A percentile compares a stretch with the other conserved stretches of the same genome.
phyloP scores from a whole-genome alignment of 208 protist genomes.

The Trichomonas gallinae region DNA sequence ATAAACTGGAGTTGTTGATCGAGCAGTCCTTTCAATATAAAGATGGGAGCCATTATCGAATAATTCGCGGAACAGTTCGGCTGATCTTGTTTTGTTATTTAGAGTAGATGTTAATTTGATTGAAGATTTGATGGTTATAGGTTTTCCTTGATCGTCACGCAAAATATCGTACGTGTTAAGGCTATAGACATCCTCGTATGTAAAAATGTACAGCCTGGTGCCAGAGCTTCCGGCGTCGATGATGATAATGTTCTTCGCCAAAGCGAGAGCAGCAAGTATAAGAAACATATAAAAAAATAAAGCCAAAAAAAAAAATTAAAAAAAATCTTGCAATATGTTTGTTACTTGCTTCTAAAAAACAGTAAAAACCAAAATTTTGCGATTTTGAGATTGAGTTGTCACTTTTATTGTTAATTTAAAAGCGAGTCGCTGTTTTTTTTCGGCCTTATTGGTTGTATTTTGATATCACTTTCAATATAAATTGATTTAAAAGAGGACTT shows the following conservation, averaged over 20 bases:
- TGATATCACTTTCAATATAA: too few relatives aligned
- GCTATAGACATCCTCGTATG: neutral
- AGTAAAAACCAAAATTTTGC: too few relatives aligned
- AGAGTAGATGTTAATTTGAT: neutral
- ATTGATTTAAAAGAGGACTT: too few relatives aligned
- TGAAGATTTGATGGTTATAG: neutral
- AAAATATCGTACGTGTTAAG: neutral
- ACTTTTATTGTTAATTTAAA: too few relatives aligned
- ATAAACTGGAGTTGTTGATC: neutral
- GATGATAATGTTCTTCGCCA: neutral
- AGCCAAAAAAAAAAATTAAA: too few relatives aligned
- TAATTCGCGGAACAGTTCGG: neutral
- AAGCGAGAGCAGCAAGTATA: neutral
- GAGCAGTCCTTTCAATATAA: neutral
- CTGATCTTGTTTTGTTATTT: neutral
- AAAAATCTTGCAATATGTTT: too few relatives aligned
- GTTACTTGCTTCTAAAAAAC: too few relatives aligned
- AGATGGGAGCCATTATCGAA: neutral
- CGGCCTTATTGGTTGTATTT: too few relatives aligned
- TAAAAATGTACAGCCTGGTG: neutral
- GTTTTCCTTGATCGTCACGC: neutral
- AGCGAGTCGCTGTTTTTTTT: too few relatives aligned
- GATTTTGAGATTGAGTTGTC: too few relatives aligned
- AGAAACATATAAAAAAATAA: neutral
- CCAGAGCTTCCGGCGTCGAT: neutral